These are phyloP conservation scores for Kregervanrija delftensis DNA, from an alignment of 805 yeast species.

Conservation along the genomic window DNA sequence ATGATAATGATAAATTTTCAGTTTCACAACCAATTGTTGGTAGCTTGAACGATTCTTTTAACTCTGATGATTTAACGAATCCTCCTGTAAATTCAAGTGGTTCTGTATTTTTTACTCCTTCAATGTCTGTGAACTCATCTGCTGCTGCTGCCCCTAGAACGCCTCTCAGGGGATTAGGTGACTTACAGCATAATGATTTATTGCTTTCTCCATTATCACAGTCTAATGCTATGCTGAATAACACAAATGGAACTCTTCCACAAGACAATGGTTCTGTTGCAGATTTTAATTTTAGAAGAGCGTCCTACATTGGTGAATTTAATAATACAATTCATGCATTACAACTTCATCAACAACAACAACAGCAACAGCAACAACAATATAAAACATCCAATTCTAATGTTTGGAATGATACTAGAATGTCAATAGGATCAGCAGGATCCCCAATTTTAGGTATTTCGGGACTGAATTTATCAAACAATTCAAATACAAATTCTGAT, in stretches of 20 bases:
- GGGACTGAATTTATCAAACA: conserved; percentile 8
- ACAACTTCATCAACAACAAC: no score
- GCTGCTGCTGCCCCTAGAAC: conserved; percentile 13
- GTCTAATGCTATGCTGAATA: no score
- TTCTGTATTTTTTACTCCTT: background rate
- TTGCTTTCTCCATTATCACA: background rate
- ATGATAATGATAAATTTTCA: conserved; percentile 14
- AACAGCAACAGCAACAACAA: no score
- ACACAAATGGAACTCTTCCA: no score
- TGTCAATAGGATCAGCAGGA: conserved; percentile 20
- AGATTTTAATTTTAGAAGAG: background rate
- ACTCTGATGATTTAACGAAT: background rate
- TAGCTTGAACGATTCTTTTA: conserved; percentile 5
- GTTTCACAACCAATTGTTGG: conserved; percentile 13
- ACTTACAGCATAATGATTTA: background rate
- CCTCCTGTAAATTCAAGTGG: background rate
- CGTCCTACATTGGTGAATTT: background rate
- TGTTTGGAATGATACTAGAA: conserved; percentile 6
- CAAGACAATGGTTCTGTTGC: background rate
- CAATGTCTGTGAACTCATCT: conserved; percentile 13
- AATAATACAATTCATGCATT: no score
- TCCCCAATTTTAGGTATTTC: conserved; percentile 18
- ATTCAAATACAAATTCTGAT: conserved; percentile 5
- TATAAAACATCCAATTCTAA: no score
- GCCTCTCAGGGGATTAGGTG: background rate